Base-by-base conservation (phyloP, 495 filamentous ascomycete species). In the Podospora fimiseda region DNA sequence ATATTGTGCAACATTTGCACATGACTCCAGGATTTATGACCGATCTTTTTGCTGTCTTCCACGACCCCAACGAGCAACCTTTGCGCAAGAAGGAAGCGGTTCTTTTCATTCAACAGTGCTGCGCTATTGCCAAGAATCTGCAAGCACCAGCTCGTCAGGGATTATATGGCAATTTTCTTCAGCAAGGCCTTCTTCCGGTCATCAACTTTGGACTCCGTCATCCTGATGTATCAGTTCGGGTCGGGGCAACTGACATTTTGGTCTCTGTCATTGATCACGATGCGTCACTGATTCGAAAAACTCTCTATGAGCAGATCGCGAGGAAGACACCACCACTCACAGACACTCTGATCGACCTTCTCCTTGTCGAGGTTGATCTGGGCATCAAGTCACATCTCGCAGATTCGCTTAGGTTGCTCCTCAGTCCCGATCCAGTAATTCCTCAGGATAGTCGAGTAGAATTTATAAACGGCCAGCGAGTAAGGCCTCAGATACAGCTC, bases 261-360 rank as follows among this genome's bases (percentile, higher is more conserved):
- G 88, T 96, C 1, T 88, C 90, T 6, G 82, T 98, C 70, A 91
- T 98, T 55, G 93, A 98, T 61, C 90, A 97, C 63, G 94, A 97
- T 61, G 87, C 93, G 2, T 78, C 84, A 51, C 88, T 96, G 88
- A 91, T 97, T 68, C 86, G 93, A 39, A 80, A 84, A 30, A 91
- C 91, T 53, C 94, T 97, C 62, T 90, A 93, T 66, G 88, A 89
- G 48, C 86, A 93, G 47, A 86, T 96, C 50, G 85, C 85, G 52
- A 89, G 95, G 54, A 90, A 88, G 61, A 81, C 86, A 60, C 84
- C 82, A 27, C 90, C 93, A 2, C 74, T 98, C 38, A 96, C 90
- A 9, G 94, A 97, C 63, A 95, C 90, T 4, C 73, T 98, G 21
- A 95, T 98, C 52, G 93, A 96, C 58, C 74, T 97, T 46, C 81